Percentiles rank a stretch among this genome's conserved stretches.
Evolutionary conservation across 148 eudicot genomes (phyloP).

Genomic region (Hydrangea macrophylla): DNA sequence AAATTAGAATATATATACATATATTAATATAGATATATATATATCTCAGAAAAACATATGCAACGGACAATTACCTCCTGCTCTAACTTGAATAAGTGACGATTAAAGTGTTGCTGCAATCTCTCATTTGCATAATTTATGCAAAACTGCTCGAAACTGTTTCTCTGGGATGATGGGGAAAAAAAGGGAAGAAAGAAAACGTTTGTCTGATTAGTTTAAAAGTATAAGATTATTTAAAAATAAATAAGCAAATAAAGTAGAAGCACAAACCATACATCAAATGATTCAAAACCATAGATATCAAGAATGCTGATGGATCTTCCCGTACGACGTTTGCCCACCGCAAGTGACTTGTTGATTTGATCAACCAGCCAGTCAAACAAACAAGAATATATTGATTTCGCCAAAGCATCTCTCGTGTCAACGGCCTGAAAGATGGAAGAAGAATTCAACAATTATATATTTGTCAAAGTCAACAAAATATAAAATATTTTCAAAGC

Average conservation of each 20-base stretch:
- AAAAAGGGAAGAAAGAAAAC: constrained; percentile 3
- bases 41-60: not conserved
- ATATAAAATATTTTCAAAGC: constrained; percentile 1
- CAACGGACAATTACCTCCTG: constrained; percentile 75
- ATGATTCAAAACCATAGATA: constrained; percentile 98
- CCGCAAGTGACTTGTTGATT: constrained; percentile 88
- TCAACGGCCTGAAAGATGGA: constrained; percentile 70
- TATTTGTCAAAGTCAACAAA: not conserved
- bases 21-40: not conserved
- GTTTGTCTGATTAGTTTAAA: not conserved
- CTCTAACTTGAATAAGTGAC: constrained; percentile 89
- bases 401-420: constrained; percentile 93
- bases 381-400: constrained; percentile 92
- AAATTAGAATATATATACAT: too few relatives aligned
- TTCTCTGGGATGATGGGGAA: constrained; percentile 52
- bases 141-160: constrained; percentile 99
- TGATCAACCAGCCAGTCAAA: constrained; percentile 99
- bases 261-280: constrained; percentile 53
- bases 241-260: not conserved
- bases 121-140: constrained; percentile 98
- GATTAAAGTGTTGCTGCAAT: constrained; percentile 94
- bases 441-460: constrained; percentile 16
- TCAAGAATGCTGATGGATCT: constrained; percentile 99
- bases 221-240: constrained; percentile 6
- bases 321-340: constrained; percentile 87